Evolutionary conservation across 2,329 filamentous ascomycete genomes (phyloP), one percentile per base, ranked within the genome.

Genomic region (Cadophora malorum): DNA sequence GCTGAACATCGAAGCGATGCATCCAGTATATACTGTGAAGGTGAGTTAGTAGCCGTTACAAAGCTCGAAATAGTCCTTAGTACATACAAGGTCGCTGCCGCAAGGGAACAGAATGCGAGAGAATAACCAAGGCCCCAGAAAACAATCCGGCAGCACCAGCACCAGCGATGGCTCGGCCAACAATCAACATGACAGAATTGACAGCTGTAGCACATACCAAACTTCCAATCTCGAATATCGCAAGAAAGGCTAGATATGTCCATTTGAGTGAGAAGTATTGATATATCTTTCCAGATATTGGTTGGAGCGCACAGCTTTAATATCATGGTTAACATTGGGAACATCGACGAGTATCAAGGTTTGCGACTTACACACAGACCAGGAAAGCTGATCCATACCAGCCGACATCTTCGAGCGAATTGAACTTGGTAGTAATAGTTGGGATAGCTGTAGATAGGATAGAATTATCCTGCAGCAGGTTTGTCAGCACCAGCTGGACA

Each of bases 341-440:
- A 38, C 14, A 38, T 4, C 8, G n/a, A 41, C 10, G 28, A 47
- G 7, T 47, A 8, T 60, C 23, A 19, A 53, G 19, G 16, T 21
- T 38, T n/a, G 16, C 21, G 10, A 71, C 68, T 65, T 66, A 71
- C 68, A 68, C 59, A 14, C 53, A 74, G 52, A 80, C 75, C 19
- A 78, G 69, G 63, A 76, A 79, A 0, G 76, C 74, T 41, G 73
- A 74, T 45, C 75, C 76, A 69, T 80, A 80, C 78, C 78, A 80
- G 1, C 78, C 77, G 3, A 79, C 74, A 71, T 80, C 78, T 28
- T 74, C 69, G 8, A 79, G 73, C 5, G 77, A 77, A 53, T 79
- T 76, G 65, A 81, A 80, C 21, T 73, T 71, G 16, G 72, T 68
- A 1, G 79, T 80, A 47, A 81, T 80, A 35, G 78, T 77, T 12